Conservation (phyloP, 768 basidiomycete species). For the Hericium rajendrae region DNA sequence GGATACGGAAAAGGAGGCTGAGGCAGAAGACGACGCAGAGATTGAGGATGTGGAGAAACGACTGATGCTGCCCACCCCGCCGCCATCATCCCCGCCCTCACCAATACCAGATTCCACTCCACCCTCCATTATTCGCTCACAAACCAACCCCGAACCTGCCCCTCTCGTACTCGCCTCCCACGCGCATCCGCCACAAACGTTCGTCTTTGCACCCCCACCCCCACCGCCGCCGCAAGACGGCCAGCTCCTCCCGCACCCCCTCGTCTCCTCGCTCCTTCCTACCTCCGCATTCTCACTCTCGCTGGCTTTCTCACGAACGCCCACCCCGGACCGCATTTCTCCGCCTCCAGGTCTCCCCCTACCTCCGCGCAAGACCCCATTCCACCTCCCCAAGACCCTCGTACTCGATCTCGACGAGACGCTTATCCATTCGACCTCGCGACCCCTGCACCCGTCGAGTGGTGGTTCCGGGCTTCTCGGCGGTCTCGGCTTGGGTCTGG, state of each 20-base stretch:
- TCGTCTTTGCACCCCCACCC: not conserved
- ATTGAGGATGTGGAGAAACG: not conserved
- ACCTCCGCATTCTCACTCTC: not conserved
- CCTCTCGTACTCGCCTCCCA: not conserved
- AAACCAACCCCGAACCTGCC: not conserved
- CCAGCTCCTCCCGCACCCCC: not conserved
- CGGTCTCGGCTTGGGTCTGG: slow-evolving; percentile 33
- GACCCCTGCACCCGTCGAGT: slow-evolving; percentile 43
- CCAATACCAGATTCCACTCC: not conserved
- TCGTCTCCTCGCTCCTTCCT: not conserved
- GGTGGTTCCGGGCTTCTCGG: slow-evolving; percentile 50
- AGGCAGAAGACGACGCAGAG: not conserved
- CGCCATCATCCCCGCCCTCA: not conserved
- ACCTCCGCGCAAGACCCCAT: slow-evolving; percentile 49
- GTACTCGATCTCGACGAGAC: slow-evolving; percentile 98
- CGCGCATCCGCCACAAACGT: not conserved
- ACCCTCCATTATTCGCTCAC: not conserved
- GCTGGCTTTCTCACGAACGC: slow-evolving; percentile 12
- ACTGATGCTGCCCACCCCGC: not conserved
- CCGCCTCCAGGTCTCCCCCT: slow-evolving; percentile 40
- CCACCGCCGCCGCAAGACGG: not conserved
- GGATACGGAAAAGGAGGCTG: not conserved
- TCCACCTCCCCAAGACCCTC: slow-evolving; percentile 85
- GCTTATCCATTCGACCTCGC: slow-evolving; percentile 92
- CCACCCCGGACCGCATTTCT: slow-evolving; percentile 24